phyloP scores from a whole-genome alignment of 352 stramenopile species.

The Phytophthora tubulina region DNA sequence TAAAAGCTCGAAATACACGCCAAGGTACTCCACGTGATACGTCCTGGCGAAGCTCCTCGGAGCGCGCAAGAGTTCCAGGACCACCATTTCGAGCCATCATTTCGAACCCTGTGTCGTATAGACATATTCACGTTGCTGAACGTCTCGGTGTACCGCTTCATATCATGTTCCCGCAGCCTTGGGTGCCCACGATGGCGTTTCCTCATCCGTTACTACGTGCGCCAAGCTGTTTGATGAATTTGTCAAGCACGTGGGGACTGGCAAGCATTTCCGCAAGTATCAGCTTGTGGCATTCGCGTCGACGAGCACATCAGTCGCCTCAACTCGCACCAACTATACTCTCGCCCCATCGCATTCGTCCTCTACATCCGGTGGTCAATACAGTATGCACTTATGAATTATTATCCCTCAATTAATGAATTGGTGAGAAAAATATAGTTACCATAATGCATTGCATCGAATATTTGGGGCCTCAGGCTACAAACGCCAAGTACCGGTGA shows the following conservation, averaged over 20 bases:
- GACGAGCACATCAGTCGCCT: not conserved
- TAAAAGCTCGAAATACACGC: constrained; percentile 4
- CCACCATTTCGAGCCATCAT: constrained; percentile 92
- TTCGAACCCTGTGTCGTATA: constrained; percentile 91
- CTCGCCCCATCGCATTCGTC: constrained; percentile 21
- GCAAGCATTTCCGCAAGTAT: not conserved
- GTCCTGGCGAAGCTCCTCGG: not conserved
- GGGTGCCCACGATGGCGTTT: constrained; percentile 85
- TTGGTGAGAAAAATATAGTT: too few species aligned
- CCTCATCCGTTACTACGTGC: constrained; percentile 67
- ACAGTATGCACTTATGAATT: too few species aligned
- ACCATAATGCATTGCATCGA: too few species aligned
- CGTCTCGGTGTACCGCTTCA: constrained; percentile 91
- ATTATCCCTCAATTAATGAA: too few species aligned
- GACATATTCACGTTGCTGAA: constrained; percentile 93
- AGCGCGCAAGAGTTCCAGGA: constrained; percentile 36
- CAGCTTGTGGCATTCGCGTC: constrained; percentile 15
- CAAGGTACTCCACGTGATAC: constrained; percentile 14
- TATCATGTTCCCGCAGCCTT: constrained; percentile 94
- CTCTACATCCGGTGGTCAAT: constrained; percentile 14
- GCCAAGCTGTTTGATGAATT: not conserved
- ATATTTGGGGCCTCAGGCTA: too few species aligned
- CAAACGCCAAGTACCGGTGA: too few species aligned
- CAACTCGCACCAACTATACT: constrained; percentile 17
- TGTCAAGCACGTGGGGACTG: not conserved